A percentile compares a stretch with the other conserved stretches of the same genome.
These are phyloP conservation scores for Pseudomicrostroma phylloplanum DNA, from an alignment of 1,284 basidiomycete genomes.

Conservation along the genomic window DNA sequence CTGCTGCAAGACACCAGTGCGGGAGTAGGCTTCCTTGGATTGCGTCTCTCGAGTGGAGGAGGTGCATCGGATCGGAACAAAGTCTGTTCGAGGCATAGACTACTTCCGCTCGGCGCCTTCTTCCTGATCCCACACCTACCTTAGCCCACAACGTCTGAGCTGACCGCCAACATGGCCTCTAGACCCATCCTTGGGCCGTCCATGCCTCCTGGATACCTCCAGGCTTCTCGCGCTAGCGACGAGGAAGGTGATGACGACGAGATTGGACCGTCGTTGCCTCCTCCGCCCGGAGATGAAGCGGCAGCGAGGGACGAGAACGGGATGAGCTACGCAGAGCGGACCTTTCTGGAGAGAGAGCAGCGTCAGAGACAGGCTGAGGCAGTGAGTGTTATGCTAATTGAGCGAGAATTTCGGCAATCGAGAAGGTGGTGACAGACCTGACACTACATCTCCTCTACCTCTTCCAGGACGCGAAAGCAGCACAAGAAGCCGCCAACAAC, in stretches of 20 bases:
- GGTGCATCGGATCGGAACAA: background rate
- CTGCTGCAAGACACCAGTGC: background rate
- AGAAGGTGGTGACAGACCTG: background rate
- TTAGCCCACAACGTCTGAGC: background rate
- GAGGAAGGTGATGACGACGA: constrained; percentile 5
- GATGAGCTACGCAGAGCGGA: constrained; percentile 6
- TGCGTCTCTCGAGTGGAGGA: too few relatives aligned
- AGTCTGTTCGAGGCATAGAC: background rate
- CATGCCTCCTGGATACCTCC: background rate
- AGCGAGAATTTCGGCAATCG: background rate
- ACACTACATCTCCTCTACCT: background rate
- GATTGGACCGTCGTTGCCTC: background rate
- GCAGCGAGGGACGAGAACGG: background rate
- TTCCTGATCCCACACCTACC: background rate
- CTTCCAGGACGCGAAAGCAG: constrained; percentile 3
- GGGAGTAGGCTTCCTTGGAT: background rate
- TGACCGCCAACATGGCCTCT: background rate
- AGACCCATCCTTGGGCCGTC: background rate
- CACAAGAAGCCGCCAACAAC: background rate
- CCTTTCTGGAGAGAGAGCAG: constrained; percentile 4
- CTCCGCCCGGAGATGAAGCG: background rate
- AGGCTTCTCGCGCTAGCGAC: background rate
- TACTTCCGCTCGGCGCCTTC: background rate
- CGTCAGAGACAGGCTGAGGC: background rate
- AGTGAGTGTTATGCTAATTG: background rate